Base-by-base conservation (phyloP, 2,329 filamentous ascomycete species). In the Emmonsiellopsis sp. region DNA sequence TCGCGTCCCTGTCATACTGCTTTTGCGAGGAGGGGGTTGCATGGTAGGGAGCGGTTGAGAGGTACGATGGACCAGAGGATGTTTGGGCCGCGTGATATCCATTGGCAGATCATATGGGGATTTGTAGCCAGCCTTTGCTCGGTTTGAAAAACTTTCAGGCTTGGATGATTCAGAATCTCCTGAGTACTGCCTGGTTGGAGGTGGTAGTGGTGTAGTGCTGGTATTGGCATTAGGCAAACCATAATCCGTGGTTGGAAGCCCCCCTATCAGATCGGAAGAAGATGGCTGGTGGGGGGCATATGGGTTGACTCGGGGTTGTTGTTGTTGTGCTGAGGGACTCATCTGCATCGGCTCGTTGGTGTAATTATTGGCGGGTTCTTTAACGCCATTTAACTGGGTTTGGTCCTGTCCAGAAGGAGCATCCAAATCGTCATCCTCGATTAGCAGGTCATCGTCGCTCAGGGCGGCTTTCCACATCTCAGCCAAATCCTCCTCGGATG, bases 41-140 rank as follows among this genome's bases (percentile, higher is more conserved):
- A 72, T 67, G 13, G 63, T 67, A 31, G 72, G 69, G 37, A 73
- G 64, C 40, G 73, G 65, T 34, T 77, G 71, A 50, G 61, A 57
- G 49, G 70, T 61, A 52, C 59, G 61, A 37, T 71, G 64, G 48
- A 71, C 66, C 54, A 73, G 73, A 5, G 76, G 72, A 43, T 79
- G 70, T 51, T 80, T 80, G 55, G 86, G 71, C 30, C 70, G 68
- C 30, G 77, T 80, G 32, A 98, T 80, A 52, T 96, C 92, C 71
- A 93, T 88, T 3, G 93, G 93, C 16, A 98, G 77, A 71, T 98
- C 94, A 63, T 96, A 98, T 0, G 93, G 93, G 16, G 92, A 97
- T 48, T 86, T 80, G 67, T 98, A 98, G 7, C 92, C 91, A 53
- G 88, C 88, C 70, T 95, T 97, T 2, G 89, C 76, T 69, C 94